Evolutionary conservation across 495 filamentous ascomycete species (phyloP).

Genomic region (Hypoxylon perforatum): DNA sequence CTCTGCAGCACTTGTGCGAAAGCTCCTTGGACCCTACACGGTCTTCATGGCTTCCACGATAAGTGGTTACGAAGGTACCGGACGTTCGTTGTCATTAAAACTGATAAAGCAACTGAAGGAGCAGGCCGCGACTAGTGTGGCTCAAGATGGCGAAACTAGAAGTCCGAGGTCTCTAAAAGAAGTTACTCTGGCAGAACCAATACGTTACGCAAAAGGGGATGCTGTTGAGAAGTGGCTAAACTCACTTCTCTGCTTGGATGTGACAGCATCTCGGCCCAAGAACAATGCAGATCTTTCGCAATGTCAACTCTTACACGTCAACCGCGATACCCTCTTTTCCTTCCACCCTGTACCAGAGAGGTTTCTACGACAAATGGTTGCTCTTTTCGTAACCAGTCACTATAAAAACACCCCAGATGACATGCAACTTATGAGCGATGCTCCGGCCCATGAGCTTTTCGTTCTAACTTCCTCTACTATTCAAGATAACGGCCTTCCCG

Average conservation of each 20-base stretch:
- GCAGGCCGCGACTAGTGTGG: constrained; percentile 76
- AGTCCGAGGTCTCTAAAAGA: constrained; percentile 87
- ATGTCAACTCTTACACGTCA: constrained; percentile 92
- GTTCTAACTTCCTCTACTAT: constrained; percentile 90
- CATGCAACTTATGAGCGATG: constrained; percentile 96
- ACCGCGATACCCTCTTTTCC: constrained; percentile 96
- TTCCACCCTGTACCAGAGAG: constrained; percentile 98
- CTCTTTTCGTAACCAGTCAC: constrained; percentile 95
- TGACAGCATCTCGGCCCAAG: constrained; percentile 79
- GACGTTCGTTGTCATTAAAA: constrained; percentile 93
- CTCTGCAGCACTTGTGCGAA: constrained; percentile 71
- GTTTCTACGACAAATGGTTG: constrained; percentile 97
- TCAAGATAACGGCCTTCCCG: constrained; percentile 83
- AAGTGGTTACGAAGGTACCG: constrained; percentile 98
- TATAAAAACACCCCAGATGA: constrained; percentile 99
- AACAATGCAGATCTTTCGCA: constrained; percentile 85
- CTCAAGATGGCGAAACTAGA: constrained; percentile 63
- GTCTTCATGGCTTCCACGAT: constrained; percentile 99
- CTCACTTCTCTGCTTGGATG: constrained; percentile 91
- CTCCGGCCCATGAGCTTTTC: constrained; percentile 95
- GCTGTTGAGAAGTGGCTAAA: constrained; percentile 97
- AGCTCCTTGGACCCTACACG: constrained; percentile 96
- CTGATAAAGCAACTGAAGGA: constrained; percentile 97
- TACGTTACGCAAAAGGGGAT: constrained; percentile 92
- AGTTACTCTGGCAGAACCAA: constrained; percentile 91